These are phyloP conservation scores for Knufia petricola DNA, from an alignment of 2,329 filamentous ascomycete genomes.

Conservation along the genomic window DNA sequence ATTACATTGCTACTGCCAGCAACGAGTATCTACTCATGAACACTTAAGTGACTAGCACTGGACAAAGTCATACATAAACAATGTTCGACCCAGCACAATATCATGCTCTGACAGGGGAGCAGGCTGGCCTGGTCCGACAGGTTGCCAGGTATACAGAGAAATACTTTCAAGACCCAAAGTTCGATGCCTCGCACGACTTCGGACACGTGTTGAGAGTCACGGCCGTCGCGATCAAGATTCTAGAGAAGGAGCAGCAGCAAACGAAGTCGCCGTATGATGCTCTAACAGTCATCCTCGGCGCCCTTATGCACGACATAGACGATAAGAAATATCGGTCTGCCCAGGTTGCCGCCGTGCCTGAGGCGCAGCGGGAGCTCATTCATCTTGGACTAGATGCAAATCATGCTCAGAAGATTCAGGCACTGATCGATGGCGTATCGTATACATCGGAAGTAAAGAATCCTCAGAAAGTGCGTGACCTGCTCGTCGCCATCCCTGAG, in stretches of 20 bases:
- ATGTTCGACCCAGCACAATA: constrained; percentile 17
- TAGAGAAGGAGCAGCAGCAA: constrained; percentile 30
- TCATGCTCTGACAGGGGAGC: constrained; percentile 16
- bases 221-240: constrained; percentile 58
- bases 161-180: constrained; percentile 21
- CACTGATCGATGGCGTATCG: constrained; percentile 64
- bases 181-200: constrained; percentile 80
- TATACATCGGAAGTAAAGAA: constrained; percentile 65
- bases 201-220: constrained; percentile 72
- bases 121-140: constrained; percentile 14
- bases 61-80: too few species aligned
- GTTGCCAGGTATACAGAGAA: constrained; percentile 19
- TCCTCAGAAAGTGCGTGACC: constrained; percentile 47
- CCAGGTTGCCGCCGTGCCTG: constrained; percentile 12
- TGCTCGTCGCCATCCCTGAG: constrained; percentile 62
- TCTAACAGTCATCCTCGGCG: constrained; percentile 21
- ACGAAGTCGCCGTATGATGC: constrained; percentile 10
- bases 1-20: too few species aligned
- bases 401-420: constrained; percentile 55
- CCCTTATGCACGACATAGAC: constrained; percentile 25
- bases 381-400: constrained; percentile 15
- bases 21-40: too few species aligned
- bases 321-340: constrained; percentile 23
- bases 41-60: too few species aligned
- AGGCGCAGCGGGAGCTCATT: constrained; percentile 13